Evolutionary conservation across 139 green algal genomes (phyloP), one percentile per base, ranked within the genome.

Genomic region (Chlamydomonas asymmetrica): DNA sequence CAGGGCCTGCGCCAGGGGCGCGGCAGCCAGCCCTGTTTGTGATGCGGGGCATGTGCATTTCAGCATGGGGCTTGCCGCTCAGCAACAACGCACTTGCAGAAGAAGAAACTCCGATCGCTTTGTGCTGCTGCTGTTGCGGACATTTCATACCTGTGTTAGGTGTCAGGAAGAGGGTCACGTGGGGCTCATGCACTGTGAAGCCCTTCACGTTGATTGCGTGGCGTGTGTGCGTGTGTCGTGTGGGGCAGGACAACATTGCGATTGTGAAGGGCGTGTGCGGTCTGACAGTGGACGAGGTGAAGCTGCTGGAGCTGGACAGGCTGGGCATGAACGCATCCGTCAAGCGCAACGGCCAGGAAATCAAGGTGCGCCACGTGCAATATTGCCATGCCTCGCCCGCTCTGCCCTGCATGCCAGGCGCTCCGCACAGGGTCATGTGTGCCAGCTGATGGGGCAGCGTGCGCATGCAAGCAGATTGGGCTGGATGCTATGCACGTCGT

Each of bases 251-350:
- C 22, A 84, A 78, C 27, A 54, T 64, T 7, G 87, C 84, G 27
- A 90, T 93, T 78, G 75, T 92, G 27, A 76, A 84, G 62, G 75
- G 90, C 59, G 92, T 88, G 37, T 71, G 72, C 3, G 87, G 86
- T 5, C 71, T 95, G 38, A 76, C 39, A 8, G 89, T 92, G 0
- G 80, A 86, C 35, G 37, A 68, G 13, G 87, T 88, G 0, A 81
- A 45, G 35, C 89, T 97, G 65, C 41, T 91, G 62, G 81, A 70
- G 50, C 52, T 97, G 43, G 92, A 97, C 83, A 72, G 88, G 25
- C 82, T 96, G 62, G 92, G 92, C 45, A 86, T 92, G 50, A 81
- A 88, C 60, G 63, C 38, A 38, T 40, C 35, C 27, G 71, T 63
- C 32, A 63, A 2, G 10, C 43, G 61, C 34, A 54, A 66, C 37